A percentile compares a stretch with the other conserved stretches of the same genome.
Conservation (phyloP, 345 rosid species). For the Ceriops zippeliana region DNA sequence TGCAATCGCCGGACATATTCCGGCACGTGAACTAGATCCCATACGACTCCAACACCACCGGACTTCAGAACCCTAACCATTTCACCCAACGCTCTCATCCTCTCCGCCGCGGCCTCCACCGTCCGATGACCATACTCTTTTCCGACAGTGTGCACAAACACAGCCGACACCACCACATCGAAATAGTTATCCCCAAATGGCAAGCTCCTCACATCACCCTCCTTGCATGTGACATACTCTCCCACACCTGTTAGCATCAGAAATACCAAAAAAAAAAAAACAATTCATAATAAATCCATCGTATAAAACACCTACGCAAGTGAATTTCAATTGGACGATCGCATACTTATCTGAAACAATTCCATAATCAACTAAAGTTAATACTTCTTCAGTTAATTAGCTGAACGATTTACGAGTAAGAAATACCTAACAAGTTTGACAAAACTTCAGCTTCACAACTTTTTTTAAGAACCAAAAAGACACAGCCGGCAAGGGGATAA, state of each 20-base stretch:
- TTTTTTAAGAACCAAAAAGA: too few species aligned
- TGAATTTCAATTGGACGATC: neutral
- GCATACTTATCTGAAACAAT: neutral
- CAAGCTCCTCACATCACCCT: conserved; percentile 79
- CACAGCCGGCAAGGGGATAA: neutral
- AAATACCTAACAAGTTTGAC: too few species aligned
- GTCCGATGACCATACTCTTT: conserved; percentile 79
- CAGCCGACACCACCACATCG: conserved; percentile 91
- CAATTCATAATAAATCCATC: neutral
- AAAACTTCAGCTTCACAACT: too few species aligned
- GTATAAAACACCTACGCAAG: neutral
- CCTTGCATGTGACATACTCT: conserved; percentile 91
- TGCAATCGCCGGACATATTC: conserved; percentile 76
- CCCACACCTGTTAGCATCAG: conserved; percentile 53
- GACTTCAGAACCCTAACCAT: conserved; percentile 86
- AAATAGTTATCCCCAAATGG: conserved; percentile 82
- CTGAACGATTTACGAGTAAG: too few species aligned
- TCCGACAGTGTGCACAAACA: conserved; percentile 75
- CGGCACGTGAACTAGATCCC: conserved; percentile 84
- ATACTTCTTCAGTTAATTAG: too few species aligned
- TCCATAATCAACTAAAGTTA: neutral
- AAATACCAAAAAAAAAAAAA: neutral
- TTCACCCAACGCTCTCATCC: conserved; percentile 79
- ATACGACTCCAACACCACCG: conserved; percentile 68
- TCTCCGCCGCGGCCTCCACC: conserved; percentile 90